Evolutionary conservation across 768 basidiomycete genomes (phyloP), one percentile per base, ranked within the genome.

Genomic region (Phanerodontia chrysosporium): DNA sequence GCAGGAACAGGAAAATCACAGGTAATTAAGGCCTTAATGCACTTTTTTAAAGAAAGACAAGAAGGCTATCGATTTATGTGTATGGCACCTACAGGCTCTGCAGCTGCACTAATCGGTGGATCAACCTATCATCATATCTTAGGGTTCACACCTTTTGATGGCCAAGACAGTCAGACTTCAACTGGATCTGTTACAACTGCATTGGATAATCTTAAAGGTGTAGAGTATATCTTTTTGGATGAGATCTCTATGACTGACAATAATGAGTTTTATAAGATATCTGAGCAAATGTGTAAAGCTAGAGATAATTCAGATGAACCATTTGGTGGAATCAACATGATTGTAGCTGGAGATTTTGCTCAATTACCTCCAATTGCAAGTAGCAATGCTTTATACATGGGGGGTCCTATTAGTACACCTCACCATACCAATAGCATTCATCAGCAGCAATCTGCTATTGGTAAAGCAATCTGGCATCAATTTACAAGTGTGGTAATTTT

Each of bases 261-360:
- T 59, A 14, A 22, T 2, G 67, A 57, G 51, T 63, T 70, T 57
- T 73, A 69, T 44, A 59, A 32, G 8, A 73, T 72, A 2, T 67
- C 54, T 63, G 59, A 61, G 3, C 51, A 58, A n/a, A 58, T 75
- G 3, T 56, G 64, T 27, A 53, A 58, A 28, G 64, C 67, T 2
- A 28, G 60, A 10, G 59, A 62, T n/a, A 48, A 59, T 1, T 2
- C 32, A 14, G 66, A 65, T 35, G 44, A 49, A 9, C 61, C 72
- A 2, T 78, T 75, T 65, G 75, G 75, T 24, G 75, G 76, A 0
- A 68, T 75, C 25, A 75, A 75, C 56, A 70, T 79, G 45, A 73
- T 78, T 22, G 70, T 78, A 59, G 74, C 77, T 16, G 76, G 77
- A n/a, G 78, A 80, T 55, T 78, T 79, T 72, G 76, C 74, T 6